Evolutionary conservation across 257 asterid genomes (phyloP).

Genomic region (Solanum lycopersicoides): DNA sequence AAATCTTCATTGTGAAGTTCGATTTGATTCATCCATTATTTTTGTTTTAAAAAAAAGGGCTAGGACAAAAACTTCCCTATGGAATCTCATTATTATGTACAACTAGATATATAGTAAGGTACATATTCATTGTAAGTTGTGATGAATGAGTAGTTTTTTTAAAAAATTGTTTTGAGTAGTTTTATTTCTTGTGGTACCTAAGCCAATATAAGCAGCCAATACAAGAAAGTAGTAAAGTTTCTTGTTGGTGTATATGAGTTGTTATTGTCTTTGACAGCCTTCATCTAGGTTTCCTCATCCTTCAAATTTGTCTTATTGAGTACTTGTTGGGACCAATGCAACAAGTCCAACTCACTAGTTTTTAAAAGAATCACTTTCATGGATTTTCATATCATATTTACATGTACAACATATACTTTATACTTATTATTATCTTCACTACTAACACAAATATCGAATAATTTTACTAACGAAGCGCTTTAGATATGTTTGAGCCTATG

Average conservation of each 20-base stretch:
- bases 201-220: neutral
- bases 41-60: neutral
- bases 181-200: neutral
- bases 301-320: neutral
- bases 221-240: neutral
- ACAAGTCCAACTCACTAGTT: neutral
- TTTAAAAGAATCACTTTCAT: neutral
- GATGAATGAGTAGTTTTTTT: neutral
- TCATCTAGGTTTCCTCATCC: neutral
- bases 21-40: neutral
- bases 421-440: neutral
- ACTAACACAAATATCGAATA: neutral
- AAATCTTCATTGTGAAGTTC: neutral
- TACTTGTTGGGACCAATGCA: neutral
- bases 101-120: neutral
- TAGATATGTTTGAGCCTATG: neutral
- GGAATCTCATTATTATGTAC: neutral
- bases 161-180: neutral
- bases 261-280: neutral
- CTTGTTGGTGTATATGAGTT: neutral
- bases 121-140: neutral
- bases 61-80: neutral
- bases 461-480: neutral
- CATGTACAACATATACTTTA: neutral
- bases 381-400: neutral